Evolutionary conservation across 371 early-diverging fungal genomes (phyloP).

Genomic region (Saksenaea vasiformis): DNA sequence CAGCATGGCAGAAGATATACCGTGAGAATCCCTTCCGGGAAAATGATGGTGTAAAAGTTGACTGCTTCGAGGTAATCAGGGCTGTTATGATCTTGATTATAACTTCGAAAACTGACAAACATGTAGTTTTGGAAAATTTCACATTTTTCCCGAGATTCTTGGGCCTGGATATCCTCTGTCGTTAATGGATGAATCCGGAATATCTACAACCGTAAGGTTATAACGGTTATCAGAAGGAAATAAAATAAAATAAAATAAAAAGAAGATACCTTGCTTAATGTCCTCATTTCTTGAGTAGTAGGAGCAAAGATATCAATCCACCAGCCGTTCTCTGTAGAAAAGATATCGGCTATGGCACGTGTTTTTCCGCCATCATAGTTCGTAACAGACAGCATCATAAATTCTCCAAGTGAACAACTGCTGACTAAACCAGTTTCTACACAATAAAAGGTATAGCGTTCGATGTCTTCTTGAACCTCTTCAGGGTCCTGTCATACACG

Average conservation of each 20-base stretch:
- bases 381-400: constrained; percentile 27
- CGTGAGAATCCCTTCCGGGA: constrained; percentile 62
- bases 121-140: constrained; percentile 91
- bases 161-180: constrained; percentile 88
- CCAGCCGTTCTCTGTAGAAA: constrained; percentile 63
- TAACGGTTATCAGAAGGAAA: too few relatives aligned
- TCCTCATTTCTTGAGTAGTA: constrained; percentile 77
- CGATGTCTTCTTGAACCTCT: constrained; percentile 21
- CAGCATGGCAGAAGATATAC: constrained; percentile 29
- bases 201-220: constrained; percentile 29
- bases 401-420: constrained; percentile 47
- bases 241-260: constrained; percentile 5
- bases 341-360: constrained; percentile 25
- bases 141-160: constrained; percentile 92
- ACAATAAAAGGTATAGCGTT: constrained; percentile 62
- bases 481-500: constrained; percentile 29
- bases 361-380: constrained; percentile 5
- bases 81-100: constrained; percentile 72
- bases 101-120: constrained; percentile 86
- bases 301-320: constrained; percentile 90
- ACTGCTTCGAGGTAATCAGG: constrained; percentile 76
- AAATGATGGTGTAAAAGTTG: constrained; percentile 84
- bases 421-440: constrained; percentile 54
- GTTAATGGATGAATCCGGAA: constrained; percentile 85
- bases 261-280: constrained; percentile 59